Evolutionary conservation across 768 basidiomycete genomes (phyloP), one percentile per base, ranked within the genome.

Genomic region (Boletus bicolor): DNA sequence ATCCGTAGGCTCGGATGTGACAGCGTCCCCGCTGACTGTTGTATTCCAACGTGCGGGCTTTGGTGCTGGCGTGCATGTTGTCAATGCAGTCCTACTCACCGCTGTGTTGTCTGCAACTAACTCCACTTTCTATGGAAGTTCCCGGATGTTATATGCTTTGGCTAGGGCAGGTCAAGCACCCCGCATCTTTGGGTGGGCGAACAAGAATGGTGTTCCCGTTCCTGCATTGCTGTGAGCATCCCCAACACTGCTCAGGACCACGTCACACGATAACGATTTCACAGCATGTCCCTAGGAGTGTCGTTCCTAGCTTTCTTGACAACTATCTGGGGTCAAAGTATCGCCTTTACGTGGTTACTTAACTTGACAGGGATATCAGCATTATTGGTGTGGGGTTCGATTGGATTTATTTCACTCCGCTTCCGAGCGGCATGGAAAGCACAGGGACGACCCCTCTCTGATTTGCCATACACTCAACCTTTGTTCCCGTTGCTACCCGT

Each of bases 31-130:
- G 9, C 71, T 88, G 57, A 85, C 84, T 32, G 81, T 86, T 7
- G 78, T 86, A 7, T 83, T 88, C 65, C 69, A 78, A 56, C 78
- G 80, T 4, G 86, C 85, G 0, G 80, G 83, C 1, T 84, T 85
- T 66, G 78, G 79, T n/a, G 79, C 79, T 1, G 82, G 79, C 1
- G 81, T 77, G 5, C 81, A 87, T 64, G 73, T 87, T 53, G 75
- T 87, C 60, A 87, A 89, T 63, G 82, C 82, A 0, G 82, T 85
- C 21, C 79, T 87, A 50, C 79, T 87, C 54, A 84, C 85, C 35
- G 82, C 83, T 0, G 84, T 84, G 3, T 65, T 86, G 47, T 85
- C 83, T 15, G 82, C 83, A n/a, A 82, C 80, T 3, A 82, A 84
- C 58, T 82, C 82, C 1, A 84, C 81, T 64, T 84, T 87, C 65